Evolutionary conservation across 1,284 basidiomycete species (phyloP).

Genomic region (Phylloporus sp.): DNA sequence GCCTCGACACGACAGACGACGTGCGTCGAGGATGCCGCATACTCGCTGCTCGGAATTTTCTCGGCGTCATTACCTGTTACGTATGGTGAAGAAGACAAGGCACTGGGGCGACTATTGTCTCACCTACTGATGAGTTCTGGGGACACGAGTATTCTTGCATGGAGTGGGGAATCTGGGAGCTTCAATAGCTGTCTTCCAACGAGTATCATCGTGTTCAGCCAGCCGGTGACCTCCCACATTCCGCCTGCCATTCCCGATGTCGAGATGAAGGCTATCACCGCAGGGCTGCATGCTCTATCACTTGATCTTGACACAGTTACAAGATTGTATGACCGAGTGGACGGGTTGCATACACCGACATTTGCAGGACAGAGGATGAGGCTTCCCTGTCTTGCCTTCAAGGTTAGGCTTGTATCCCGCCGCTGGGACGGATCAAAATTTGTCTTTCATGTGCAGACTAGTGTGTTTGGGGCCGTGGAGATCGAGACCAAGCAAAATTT

Average conservation of each 20-base stretch:
- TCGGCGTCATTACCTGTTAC: too few species aligned
- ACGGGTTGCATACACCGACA: neutral
- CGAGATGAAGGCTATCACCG: neutral
- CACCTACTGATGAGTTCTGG: neutral
- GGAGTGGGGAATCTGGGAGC: neutral
- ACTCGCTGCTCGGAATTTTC: too few species aligned
- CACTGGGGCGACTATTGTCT: neutral
- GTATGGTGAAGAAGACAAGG: neutral
- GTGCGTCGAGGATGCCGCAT: too few species aligned
- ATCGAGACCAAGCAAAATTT: conserved; percentile 5
- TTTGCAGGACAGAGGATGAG: conserved; percentile 12
- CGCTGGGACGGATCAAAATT: neutral
- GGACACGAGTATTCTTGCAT: neutral
- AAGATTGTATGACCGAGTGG: conserved; percentile 7
- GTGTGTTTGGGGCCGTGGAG: neutral
- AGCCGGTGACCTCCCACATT: neutral
- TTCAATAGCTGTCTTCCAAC: conserved; percentile 8
- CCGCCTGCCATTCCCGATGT: neutral
- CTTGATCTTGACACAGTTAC: neutral
- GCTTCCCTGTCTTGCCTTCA: conserved; percentile 15
- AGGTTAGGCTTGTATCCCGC: neutral
- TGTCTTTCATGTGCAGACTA: neutral
- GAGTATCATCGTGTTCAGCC: neutral
- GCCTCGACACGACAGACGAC: too few species aligned
- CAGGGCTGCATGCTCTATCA: neutral